Conservation (phyloP, 2,329 filamentous ascomycete species). For the Ophiostoma piceae region DNA sequence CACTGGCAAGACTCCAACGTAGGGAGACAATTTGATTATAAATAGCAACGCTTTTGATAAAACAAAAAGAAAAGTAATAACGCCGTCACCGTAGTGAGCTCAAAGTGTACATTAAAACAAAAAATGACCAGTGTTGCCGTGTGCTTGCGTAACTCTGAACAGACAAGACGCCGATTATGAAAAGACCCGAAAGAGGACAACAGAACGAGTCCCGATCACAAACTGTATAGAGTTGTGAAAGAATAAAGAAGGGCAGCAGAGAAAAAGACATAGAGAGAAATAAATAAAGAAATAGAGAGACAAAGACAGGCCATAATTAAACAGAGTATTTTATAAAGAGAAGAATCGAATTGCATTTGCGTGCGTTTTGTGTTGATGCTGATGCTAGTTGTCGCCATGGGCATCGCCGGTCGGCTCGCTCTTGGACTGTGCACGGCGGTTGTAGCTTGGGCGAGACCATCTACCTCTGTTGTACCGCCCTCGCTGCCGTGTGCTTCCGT, state of each 20-base stretch:
- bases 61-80: not conserved
- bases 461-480: constrained; percentile 23
- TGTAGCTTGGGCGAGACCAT: constrained; percentile 34
- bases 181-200: not conserved
- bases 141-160: not conserved
- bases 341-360: not conserved
- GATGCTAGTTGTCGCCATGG: not conserved
- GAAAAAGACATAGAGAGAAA: not conserved
- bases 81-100: not conserved
- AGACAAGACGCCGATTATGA: not conserved
- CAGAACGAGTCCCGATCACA: too few species aligned
- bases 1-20: not conserved
- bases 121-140: not conserved
- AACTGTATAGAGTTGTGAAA: not conserved
- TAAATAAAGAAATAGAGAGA: not conserved
- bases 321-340: not conserved
- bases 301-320: not conserved
- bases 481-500: constrained; percentile 21
- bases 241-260: not conserved
- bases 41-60: constrained; percentile 1
- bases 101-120: not conserved
- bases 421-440: constrained; percentile 44
- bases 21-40: not conserved
- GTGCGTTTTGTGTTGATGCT: not conserved
- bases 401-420: constrained; percentile 36